These are phyloP conservation scores for Guillardia theta DNA, from an alignment of 78 protist genomes.

Conservation along the genomic window DNA sequence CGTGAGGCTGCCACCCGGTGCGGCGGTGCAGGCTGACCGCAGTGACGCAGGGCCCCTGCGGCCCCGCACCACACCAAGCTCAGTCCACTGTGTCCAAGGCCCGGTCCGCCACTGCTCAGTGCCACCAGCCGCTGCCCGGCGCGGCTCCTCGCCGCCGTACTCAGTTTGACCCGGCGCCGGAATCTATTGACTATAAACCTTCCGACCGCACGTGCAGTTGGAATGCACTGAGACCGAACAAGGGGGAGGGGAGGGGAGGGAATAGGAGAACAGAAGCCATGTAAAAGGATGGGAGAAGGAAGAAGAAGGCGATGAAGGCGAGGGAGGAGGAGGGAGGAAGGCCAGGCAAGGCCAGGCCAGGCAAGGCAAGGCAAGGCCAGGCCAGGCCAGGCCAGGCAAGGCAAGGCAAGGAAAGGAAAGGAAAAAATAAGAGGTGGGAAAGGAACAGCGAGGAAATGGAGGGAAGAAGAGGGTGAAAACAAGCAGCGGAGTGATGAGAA, in stretches of 20 bases:
- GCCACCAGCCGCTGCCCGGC: no score
- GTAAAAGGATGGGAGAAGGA: background rate
- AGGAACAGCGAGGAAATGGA: background rate
- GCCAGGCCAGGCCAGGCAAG: background rate
- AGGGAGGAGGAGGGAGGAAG: background rate
- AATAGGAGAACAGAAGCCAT: background rate
- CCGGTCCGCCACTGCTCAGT: no score
- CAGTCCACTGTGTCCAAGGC: background rate
- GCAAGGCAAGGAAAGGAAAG: background rate
- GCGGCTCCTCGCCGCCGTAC: no score
- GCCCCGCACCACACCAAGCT: no score
- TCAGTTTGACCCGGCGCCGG: no score
- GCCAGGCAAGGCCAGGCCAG: background rate
- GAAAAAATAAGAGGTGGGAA: background rate
- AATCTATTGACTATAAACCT: no score
- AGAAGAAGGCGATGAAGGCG: background rate
- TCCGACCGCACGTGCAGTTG: no score
- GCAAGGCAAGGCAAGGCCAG: background rate
- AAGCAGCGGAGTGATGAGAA: background rate
- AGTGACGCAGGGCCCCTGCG: no score
- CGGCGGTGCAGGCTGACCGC: no score
- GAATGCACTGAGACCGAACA: background rate
- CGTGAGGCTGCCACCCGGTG: no score
- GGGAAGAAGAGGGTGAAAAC: background rate
- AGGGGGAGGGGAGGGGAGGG: background rate